A percentile compares a stretch with the other conserved stretches of the same genome.
phyloP scores from a whole-genome alignment of 2,329 filamentous ascomycete species.

The Chaetoscypha palmicola region DNA sequence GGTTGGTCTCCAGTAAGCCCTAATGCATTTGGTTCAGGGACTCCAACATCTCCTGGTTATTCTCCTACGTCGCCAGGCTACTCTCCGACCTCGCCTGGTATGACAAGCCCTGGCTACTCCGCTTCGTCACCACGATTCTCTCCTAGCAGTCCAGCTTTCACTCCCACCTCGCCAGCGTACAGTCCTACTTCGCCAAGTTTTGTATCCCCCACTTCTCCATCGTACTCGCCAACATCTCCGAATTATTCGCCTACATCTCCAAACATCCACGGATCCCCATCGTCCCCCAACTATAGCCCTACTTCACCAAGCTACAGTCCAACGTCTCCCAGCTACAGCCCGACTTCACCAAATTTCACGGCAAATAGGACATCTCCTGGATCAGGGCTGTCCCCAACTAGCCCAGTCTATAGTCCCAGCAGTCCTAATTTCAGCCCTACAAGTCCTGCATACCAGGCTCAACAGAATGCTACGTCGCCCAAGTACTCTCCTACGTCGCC shows the following conservation, averaged over 20 bases:
- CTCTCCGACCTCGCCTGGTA: conserved; percentile 47
- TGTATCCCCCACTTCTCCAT: conserved; percentile 61
- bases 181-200: conserved; percentile 31
- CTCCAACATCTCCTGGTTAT: conserved; percentile 42
- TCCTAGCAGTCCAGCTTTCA: conserved; percentile 46
- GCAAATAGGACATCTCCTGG: conserved; percentile 24
- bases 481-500: conserved; percentile 30
- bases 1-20: conserved; percentile 65
- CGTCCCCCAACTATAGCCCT: conserved; percentile 37
- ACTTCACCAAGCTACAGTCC: conserved; percentile 33
- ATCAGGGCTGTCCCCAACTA: conserved; percentile 27
- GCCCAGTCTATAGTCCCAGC: conserved; percentile 29
- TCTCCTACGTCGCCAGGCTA: conserved; percentile 30
- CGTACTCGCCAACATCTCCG: conserved; percentile 69
- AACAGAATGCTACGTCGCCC: conserved; percentile 32
- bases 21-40: conserved; percentile 31
- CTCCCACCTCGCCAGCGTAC: conserved; percentile 30
- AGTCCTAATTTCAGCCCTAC: conserved; percentile 29
- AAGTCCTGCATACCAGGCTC: conserved; percentile 24
- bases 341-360: conserved; percentile 26
- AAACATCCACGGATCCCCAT: conserved; percentile 44
- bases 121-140: conserved; percentile 46
- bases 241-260: conserved; percentile 67
- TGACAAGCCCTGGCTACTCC: conserved; percentile 45
- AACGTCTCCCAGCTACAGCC: conserved; percentile 31